These are phyloP conservation scores for Penicillium nordicum DNA, from an alignment of 2,329 filamentous ascomycete species.

Conservation along the genomic window DNA sequence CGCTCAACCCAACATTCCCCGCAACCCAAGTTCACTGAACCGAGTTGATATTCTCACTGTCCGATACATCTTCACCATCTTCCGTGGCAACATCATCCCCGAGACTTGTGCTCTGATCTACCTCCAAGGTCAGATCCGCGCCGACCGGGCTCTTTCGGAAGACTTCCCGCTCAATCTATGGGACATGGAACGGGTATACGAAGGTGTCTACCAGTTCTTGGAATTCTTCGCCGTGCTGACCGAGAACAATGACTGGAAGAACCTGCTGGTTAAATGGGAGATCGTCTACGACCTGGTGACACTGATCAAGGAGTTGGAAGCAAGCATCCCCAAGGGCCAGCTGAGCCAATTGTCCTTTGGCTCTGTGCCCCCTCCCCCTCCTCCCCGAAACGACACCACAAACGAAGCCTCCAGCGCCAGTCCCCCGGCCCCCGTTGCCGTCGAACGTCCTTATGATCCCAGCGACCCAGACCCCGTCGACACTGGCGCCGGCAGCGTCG, in stretches of 20 bases:
- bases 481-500: slow-evolving; percentile 36
- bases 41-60: slow-evolving; percentile 64
- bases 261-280: slow-evolving; percentile 87
- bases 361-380: slow-evolving; percentile 22
- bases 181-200: slow-evolving; percentile 97
- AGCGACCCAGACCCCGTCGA: slow-evolving; percentile 41
- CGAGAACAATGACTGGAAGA: slow-evolving; percentile 77
- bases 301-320: slow-evolving; percentile 80
- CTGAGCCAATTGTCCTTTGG: slow-evolving; percentile 47
- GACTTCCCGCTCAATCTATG: slow-evolving; percentile 93
- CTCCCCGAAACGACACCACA: slow-evolving; percentile 29
- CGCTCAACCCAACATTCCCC: slow-evolving; percentile 52
- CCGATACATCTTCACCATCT: slow-evolving; percentile 89
- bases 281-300: slow-evolving; percentile 84
- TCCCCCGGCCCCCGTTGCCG: slow-evolving; percentile 43
- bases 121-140: slow-evolving; percentile 83
- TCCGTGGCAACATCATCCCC: slow-evolving; percentile 86
- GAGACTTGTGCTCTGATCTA: slow-evolving; percentile 94
- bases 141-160: slow-evolving; percentile 68
- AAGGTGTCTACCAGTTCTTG: slow-evolving; percentile 89
- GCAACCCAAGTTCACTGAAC: slow-evolving; percentile 55
- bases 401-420: slow-evolving; percentile 31
- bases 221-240: slow-evolving; percentile 90
- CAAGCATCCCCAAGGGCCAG: slow-evolving; percentile 78
- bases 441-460: slow-evolving; percentile 65